Conservation (phyloP, 371 early-diverging fungal genomes). For the Mortierella sp. region DNA sequence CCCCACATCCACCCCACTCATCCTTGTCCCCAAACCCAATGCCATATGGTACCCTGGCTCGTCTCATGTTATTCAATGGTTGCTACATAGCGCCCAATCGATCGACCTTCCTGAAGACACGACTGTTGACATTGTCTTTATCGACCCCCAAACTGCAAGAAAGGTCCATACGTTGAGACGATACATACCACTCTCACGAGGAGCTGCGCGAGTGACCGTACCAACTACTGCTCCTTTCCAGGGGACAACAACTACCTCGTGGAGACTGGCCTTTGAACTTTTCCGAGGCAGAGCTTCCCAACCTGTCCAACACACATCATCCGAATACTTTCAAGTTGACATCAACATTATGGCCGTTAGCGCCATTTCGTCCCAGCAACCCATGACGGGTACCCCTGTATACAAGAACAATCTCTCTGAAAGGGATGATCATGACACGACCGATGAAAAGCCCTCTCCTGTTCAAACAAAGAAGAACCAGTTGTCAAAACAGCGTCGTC, state of each 20-base stretch:
- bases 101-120: slow-evolving; percentile 40
- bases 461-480: no score
- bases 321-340: no score
- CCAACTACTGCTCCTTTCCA: slow-evolving; percentile 4
- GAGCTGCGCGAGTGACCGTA: slow-evolving; percentile 30
- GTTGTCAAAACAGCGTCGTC: no score
- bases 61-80: slow-evolving; percentile 30
- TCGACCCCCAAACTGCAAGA: slow-evolving; percentile 27
- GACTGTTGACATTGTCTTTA: slow-evolving; percentile 37
- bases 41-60: slow-evolving; percentile 42
- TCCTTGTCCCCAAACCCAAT: slow-evolving; percentile 27
- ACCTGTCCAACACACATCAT: no score
- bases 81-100: slow-evolving; percentile 21
- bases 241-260: not conserved
- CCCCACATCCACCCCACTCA: slow-evolving; percentile 14
- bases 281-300: slow-evolving; percentile 13
- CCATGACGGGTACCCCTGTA: no score
- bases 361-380: no score
- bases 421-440: no score
- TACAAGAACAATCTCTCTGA: no score
- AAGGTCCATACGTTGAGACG: slow-evolving; percentile 32
- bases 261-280: slow-evolving; percentile 27
- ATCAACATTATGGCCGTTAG: no score
- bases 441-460: no score
- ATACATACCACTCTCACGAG: slow-evolving; percentile 30